phyloP scores from a whole-genome alignment of 441 rosid genomes.

The Gossypium armourianum region DNA sequence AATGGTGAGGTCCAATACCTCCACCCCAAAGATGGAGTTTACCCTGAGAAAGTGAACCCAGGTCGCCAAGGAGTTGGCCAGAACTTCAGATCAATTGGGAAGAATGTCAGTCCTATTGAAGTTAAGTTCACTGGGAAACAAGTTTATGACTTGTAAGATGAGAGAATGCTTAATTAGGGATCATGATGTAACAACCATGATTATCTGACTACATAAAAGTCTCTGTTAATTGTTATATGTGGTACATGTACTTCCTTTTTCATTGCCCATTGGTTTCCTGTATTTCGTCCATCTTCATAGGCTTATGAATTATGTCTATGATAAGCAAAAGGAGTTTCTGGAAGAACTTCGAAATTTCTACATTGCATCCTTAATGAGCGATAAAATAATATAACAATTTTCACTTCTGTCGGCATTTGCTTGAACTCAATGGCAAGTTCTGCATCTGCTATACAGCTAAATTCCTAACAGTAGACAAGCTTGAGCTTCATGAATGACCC shows the following conservation, averaged over 20 bases:
- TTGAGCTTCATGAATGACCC: not conserved
- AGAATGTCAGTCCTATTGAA: slow-evolving; percentile 61
- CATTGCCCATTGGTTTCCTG: not conserved
- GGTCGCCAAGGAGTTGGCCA: slow-evolving; percentile 60
- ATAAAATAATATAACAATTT: not conserved
- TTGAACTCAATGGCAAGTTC: not conserved
- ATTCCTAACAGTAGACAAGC: not conserved
- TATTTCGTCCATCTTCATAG: not conserved
- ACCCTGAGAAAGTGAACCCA: slow-evolving; percentile 64
- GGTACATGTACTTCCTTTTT: not conserved
- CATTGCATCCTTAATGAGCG: not conserved
- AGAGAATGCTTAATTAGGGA: not conserved
- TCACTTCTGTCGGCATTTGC: not conserved
- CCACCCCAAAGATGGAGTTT: slow-evolving; percentile 70
- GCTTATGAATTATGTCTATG: not conserved
- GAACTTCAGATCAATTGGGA: slow-evolving; percentile 65
- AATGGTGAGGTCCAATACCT: slow-evolving; percentile 59
- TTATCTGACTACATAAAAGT: not conserved
- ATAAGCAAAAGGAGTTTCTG: not conserved
- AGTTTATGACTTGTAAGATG: slow-evolving; percentile 42
- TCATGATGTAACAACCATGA: not conserved
- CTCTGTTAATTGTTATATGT: not conserved
- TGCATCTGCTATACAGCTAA: too few relatives aligned
- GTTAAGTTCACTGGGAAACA: slow-evolving; percentile 82
- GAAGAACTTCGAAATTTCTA: not conserved